A percentile compares a stretch with the other conserved stretches of the same genome.
Conservation (phyloP, 176 grass and related monocot genomes). For the Oryza glaberrima region DNA sequence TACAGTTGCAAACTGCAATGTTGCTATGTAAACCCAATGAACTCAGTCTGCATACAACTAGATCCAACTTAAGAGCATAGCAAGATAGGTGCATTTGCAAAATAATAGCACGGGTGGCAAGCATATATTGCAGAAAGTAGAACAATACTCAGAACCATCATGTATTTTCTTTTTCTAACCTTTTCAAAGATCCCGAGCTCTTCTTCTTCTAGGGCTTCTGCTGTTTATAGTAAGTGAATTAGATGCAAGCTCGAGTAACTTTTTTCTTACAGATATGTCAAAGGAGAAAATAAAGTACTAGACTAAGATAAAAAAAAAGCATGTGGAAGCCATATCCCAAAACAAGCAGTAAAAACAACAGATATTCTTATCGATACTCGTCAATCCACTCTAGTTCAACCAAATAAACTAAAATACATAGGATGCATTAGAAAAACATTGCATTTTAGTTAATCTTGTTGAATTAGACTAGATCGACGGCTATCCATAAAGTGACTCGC, state of each 20-base stretch:
- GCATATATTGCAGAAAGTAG: slow-evolving; percentile 16
- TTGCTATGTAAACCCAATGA: slow-evolving; percentile 1
- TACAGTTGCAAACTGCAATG: slow-evolving; percentile 17
- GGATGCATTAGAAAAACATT: neutral
- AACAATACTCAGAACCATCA: slow-evolving; percentile 12
- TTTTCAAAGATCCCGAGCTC: neutral
- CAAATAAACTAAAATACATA: neutral
- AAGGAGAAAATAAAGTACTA: slow-evolving; percentile 13
- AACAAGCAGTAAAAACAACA: slow-evolving; percentile 33
- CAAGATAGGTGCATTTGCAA: neutral
- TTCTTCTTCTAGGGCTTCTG: slow-evolving; percentile 19
- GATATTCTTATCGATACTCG: neutral
- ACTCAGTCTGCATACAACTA: neutral
- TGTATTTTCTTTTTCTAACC: slow-evolving; percentile 27
- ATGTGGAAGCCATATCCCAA: neutral
- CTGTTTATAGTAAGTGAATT: slow-evolving; percentile 41
- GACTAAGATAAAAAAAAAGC: neutral
- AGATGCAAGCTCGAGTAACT: slow-evolving; percentile 24
- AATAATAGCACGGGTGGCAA: slow-evolving; percentile 20
- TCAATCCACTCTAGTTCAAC: neutral
- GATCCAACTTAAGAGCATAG: neutral
- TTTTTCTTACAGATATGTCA: neutral
- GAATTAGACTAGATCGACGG: neutral
- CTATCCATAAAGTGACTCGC: neutral
- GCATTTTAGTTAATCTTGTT: neutral